These are phyloP conservation scores for Leishmania mexicana DNA, from an alignment of 208 protist genomes.

Conservation along the genomic window DNA sequence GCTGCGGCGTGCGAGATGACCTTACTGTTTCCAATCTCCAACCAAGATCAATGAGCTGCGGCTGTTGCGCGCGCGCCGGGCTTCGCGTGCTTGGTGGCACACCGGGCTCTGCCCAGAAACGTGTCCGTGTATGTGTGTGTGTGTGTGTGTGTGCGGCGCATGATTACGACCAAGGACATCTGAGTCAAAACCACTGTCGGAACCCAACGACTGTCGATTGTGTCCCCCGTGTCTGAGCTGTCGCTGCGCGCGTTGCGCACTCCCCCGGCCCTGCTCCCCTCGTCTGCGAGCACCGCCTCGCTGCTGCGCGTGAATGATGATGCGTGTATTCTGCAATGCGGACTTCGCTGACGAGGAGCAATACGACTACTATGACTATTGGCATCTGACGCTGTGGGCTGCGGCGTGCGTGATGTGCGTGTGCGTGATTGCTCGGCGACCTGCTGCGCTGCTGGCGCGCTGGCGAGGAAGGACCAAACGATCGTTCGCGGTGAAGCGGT, in stretches of 20 bases:
- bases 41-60: constrained; percentile 56
- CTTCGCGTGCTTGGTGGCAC: background rate
- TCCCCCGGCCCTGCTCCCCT: background rate
- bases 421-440: background rate
- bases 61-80: background rate
- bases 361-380: constrained; percentile 40
- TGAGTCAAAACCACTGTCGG: constrained; percentile 33
- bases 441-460: background rate
- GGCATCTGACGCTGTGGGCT: constrained; percentile 29
- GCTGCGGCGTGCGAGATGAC: constrained; percentile 36
- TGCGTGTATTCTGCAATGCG: constrained; percentile 35
- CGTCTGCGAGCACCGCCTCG: background rate
- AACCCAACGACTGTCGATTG: constrained; percentile 29
- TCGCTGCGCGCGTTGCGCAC: constrained; percentile 4
- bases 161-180: constrained; percentile 36
- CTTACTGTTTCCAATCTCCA: constrained; percentile 35
- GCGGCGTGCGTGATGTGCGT: background rate
- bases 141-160: constrained; percentile 3
- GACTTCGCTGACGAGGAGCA: constrained; percentile 24
- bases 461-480: constrained; percentile 7
- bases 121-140: background rate
- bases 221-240: constrained; percentile 41
- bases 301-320: constrained; percentile 28
- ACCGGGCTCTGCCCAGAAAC: background rate
- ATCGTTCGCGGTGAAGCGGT: constrained; percentile 15